These are phyloP conservation scores for Aureobasidium sp. DNA, from an alignment of 2,329 filamentous ascomycete species.

Conservation along the genomic window DNA sequence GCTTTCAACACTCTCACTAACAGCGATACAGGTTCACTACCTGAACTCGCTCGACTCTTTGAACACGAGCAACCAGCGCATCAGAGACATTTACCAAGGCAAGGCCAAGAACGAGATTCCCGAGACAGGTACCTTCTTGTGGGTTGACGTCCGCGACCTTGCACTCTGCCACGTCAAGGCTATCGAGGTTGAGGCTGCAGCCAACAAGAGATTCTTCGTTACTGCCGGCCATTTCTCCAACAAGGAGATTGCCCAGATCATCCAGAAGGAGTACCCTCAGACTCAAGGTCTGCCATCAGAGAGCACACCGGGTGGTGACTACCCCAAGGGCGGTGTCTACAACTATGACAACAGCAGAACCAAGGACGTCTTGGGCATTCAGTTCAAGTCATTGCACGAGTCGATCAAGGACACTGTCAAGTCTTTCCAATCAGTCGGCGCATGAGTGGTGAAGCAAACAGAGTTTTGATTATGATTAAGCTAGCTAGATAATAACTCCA, in stretches of 20 bases:
- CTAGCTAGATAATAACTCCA: constrained; percentile 3
- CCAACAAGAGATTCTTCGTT: constrained; percentile 58
- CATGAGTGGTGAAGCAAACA: constrained; percentile 26
- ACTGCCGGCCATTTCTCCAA: constrained; percentile 56
- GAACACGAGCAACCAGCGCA: constrained; percentile 66
- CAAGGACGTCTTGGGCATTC: constrained; percentile 51
- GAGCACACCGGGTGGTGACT: constrained; percentile 37
- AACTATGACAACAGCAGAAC: constrained; percentile 51
- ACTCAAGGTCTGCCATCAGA: constrained; percentile 44
- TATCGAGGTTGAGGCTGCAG: constrained; percentile 48
- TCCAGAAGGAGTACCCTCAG: constrained; percentile 50
- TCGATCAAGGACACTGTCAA: constrained; percentile 57
- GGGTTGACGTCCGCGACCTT: constrained; percentile 48
- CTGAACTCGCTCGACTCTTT: constrained; percentile 56
- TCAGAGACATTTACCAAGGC: constrained; percentile 58
- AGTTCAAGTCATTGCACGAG: constrained; percentile 53
- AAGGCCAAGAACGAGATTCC: constrained; percentile 52
- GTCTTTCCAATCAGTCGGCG: constrained; percentile 51
- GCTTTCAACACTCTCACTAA: neutral
- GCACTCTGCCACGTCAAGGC: constrained; percentile 58
- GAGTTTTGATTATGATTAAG: constrained; percentile 6
- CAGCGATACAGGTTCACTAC: constrained; percentile 38
- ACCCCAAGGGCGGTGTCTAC: constrained; percentile 45
- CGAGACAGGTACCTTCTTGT: constrained; percentile 48
- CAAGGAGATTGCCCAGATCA: constrained; percentile 49